Conservation (phyloP, 1,284 basidiomycete genomes). For the Cerrena zonata region DNA sequence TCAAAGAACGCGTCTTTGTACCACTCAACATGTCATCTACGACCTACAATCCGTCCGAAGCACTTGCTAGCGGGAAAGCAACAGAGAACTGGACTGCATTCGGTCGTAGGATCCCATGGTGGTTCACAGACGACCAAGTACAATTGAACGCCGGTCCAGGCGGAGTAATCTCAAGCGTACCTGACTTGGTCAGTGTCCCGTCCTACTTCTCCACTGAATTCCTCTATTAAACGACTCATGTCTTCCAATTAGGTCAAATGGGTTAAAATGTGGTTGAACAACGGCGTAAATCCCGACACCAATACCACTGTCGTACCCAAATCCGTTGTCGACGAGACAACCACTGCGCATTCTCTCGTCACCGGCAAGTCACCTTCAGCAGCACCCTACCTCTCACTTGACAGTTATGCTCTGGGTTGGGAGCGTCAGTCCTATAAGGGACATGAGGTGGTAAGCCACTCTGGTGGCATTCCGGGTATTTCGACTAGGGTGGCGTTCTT, state of each 20-base stretch:
- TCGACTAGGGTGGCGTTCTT: constrained; percentile 31
- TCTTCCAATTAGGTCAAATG: constrained; percentile 23
- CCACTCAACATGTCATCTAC: constrained; percentile 31
- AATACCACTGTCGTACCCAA: constrained; percentile 23
- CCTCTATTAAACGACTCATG: background rate
- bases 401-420: constrained; percentile 29
- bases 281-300: constrained; percentile 21
- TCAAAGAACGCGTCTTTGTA: constrained; percentile 25
- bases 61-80: constrained; percentile 26
- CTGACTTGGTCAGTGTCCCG: constrained; percentile 22
- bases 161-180: constrained; percentile 28
- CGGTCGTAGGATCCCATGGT: constrained; percentile 24
- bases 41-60: constrained; percentile 32
- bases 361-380: background rate
- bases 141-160: constrained; percentile 27
- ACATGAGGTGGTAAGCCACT: constrained; percentile 21
- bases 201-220: background rate
- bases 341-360: constrained; percentile 19
- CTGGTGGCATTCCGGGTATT: constrained; percentile 32
- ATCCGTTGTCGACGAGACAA: constrained; percentile 21
- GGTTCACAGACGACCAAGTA: constrained; percentile 19
- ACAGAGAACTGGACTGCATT: constrained; percentile 28
- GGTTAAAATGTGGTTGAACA: constrained; percentile 24
- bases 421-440: constrained; percentile 17
- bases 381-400: constrained; percentile 17